A percentile compares a stretch with the other conserved stretches of the same genome.
phyloP scores from a whole-genome alignment of 2,329 filamentous ascomycete species.

The Madurella fahalii region DNA sequence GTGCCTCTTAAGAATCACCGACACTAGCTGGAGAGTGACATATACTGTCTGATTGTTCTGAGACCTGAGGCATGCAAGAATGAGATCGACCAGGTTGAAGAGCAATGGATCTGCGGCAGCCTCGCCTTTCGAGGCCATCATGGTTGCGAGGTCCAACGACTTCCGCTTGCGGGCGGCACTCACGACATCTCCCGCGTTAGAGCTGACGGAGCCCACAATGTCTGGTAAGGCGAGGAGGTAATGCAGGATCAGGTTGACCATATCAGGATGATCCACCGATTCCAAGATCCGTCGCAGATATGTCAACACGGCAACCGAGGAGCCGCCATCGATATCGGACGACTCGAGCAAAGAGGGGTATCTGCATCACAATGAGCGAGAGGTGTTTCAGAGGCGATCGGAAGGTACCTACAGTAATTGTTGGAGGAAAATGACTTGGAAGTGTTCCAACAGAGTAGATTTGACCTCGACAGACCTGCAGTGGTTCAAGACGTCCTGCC shows the following conservation, averaged over 20 bases:
- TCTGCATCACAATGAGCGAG: slow-evolving; percentile 41
- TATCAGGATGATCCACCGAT: slow-evolving; percentile 84
- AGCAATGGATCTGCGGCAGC: slow-evolving; percentile 73
- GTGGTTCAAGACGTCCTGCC: slow-evolving; percentile 97
- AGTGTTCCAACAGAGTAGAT: slow-evolving; percentile 90
- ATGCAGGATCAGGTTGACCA: slow-evolving; percentile 88
- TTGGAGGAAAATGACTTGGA: slow-evolving; percentile 92
- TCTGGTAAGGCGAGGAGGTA: slow-evolving; percentile 84
- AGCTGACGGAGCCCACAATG: slow-evolving; percentile 34
- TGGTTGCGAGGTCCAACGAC: slow-evolving; percentile 80
- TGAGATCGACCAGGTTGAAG: slow-evolving; percentile 90
- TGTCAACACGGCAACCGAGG: slow-evolving; percentile 90
- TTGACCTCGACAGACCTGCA: slow-evolving; percentile 90
- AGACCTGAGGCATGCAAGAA: slow-evolving; percentile 79
- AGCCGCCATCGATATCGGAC: slow-evolving; percentile 93
- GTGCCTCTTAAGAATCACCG: slow-evolving; percentile 80
- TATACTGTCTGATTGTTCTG: slow-evolving; percentile 83
- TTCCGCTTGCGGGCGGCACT: slow-evolving; percentile 76
- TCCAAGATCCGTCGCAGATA: slow-evolving; percentile 90
- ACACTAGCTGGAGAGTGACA: slow-evolving; percentile 82
- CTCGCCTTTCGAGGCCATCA: slow-evolving; percentile 71
- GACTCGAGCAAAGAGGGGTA: slow-evolving; percentile 95
- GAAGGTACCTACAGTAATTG: slow-evolving; percentile 71
- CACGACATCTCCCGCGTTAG: slow-evolving; percentile 46
- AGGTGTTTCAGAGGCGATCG: neutral